Percentiles rank a stretch among this genome's conserved stretches.
phyloP scores from a whole-genome alignment of 2,329 filamentous ascomycete species.

The Bipolaris bicolor region DNA sequence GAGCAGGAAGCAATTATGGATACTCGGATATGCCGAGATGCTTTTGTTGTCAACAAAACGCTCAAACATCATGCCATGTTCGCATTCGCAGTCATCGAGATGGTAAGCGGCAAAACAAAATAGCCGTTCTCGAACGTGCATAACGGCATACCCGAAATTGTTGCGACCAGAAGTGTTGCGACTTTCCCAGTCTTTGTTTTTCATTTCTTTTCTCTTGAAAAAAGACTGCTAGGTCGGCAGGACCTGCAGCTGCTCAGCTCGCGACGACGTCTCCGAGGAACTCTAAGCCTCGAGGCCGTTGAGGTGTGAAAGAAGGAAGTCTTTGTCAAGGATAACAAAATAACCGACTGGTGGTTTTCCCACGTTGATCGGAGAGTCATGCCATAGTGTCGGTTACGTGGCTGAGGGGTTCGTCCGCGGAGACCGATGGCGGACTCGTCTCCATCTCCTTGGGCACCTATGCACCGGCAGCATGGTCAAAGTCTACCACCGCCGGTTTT shows the following conservation, averaged over 20 bases:
- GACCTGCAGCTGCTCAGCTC: neutral
- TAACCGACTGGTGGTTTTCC: neutral
- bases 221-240: neutral
- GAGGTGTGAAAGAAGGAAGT: neutral
- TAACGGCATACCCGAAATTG: neutral
- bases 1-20: neutral
- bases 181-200: neutral
- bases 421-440: neutral
- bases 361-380: neutral
- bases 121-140: neutral
- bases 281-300: neutral
- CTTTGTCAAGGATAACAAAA: neutral
- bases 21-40: neutral
- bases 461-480: neutral
- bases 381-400: neutral
- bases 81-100: neutral
- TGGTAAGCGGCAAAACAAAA: neutral
- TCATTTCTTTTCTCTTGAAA: neutral
- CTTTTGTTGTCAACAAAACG: slow-evolving; percentile 2
- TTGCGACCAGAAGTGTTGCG: neutral
- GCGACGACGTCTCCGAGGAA: neutral
- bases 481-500: neutral
- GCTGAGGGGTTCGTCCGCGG: neutral
- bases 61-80: slow-evolving; percentile 3
- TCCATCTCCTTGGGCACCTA: neutral